Evolutionary conservation across 495 filamentous ascomycete species (phyloP).

Genomic region (Talaromyces trachyspermus): DNA sequence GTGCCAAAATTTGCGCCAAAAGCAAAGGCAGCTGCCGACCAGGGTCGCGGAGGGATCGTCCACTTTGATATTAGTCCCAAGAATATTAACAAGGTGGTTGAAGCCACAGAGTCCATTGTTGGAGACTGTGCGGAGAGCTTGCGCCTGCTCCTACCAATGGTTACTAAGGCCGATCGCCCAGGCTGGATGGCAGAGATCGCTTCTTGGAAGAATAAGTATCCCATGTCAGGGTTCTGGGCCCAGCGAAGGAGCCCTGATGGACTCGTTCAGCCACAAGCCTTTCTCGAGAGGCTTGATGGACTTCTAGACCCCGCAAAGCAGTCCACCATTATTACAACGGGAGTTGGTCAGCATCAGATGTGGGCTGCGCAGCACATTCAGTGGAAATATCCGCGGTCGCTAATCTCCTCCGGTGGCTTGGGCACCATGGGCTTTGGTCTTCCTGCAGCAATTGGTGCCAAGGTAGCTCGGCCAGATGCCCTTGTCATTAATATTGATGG

Average conservation of each 20-base stretch:
- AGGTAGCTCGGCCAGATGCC: slow-evolving; percentile 76
- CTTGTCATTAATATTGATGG: slow-evolving; percentile 92
- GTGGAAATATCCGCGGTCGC: slow-evolving; percentile 76
- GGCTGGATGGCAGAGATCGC: slow-evolving; percentile 86
- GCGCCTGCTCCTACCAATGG: slow-evolving; percentile 56
- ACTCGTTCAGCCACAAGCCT: slow-evolving; percentile 78
- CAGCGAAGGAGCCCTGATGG: slow-evolving; percentile 56
- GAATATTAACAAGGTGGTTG: slow-evolving; percentile 57
- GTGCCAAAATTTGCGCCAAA: slow-evolving; percentile 49
- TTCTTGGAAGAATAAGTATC: slow-evolving; percentile 79
- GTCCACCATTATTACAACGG: slow-evolving; percentile 76
- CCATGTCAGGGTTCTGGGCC: slow-evolving; percentile 64
- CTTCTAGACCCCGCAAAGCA: slow-evolving; percentile 66
- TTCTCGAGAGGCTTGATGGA: slow-evolving; percentile 74
- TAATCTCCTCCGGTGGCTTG: slow-evolving; percentile 85
- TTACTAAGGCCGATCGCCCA: too few species aligned
- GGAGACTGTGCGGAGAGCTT: slow-evolving; percentile 61
- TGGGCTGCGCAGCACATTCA: slow-evolving; percentile 91
- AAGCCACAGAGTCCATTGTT: slow-evolving; percentile 51
- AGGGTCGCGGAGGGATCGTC: slow-evolving; percentile 51
- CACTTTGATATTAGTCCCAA: slow-evolving; percentile 60
- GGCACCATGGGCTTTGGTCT: slow-evolving; percentile 96
- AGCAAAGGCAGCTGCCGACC: slow-evolving; percentile 44
- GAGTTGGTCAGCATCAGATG: slow-evolving; percentile 96
- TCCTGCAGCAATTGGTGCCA: slow-evolving; percentile 86